Percentiles rank a stretch among this genome's conserved stretches.
These are phyloP conservation scores for Silene conica DNA, from an alignment of 148 eudicot species.

Conservation along the genomic window DNA sequence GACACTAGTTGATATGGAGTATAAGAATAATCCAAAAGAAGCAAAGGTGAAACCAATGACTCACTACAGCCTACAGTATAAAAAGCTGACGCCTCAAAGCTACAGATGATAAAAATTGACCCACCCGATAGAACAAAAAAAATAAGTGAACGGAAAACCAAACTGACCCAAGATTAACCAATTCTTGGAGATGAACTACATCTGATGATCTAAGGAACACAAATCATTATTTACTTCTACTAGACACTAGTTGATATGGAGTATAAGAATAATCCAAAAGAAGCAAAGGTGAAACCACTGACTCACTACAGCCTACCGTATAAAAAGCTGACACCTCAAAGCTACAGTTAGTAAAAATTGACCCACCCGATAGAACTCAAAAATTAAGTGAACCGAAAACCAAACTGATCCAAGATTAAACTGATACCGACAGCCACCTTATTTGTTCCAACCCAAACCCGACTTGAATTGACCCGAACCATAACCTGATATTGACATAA, in stretches of 20 bases:
- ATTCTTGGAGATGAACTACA: neutral
- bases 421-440: too few species aligned
- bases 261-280: neutral
- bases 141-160: too few species aligned
- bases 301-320: neutral
- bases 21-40: neutral
- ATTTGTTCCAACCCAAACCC: too few species aligned
- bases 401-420: too few species aligned
- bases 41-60: neutral
- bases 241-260: neutral
- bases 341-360: too few species aligned
- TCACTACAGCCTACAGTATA: neutral
- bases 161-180: neutral
- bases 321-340: constrained; percentile 5
- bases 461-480: too few species aligned
- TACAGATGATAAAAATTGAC: too few species aligned
- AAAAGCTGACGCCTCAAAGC: constrained; percentile 3
- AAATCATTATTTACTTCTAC: neutral
- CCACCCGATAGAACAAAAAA: too few species aligned
- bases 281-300: neutral
- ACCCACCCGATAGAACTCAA: too few species aligned
- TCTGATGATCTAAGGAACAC: neutral
- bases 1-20: neutral
- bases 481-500: too few species aligned
- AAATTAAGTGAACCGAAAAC: too few species aligned